Conservation (phyloP, 306 rosid species). For the Sechiopsis laciniata region DNA sequence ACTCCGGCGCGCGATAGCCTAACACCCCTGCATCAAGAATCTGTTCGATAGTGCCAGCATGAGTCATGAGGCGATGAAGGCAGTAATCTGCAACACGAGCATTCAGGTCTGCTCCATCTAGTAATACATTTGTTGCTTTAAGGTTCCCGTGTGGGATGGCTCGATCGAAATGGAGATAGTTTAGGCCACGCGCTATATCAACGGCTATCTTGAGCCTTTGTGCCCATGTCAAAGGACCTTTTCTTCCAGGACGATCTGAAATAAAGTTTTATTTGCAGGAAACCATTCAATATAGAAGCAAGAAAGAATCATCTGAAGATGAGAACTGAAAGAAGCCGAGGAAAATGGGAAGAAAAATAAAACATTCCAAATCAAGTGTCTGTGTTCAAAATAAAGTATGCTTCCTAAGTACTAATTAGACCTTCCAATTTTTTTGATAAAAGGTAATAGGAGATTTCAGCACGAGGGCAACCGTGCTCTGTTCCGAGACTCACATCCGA, state of each 20-base stretch:
- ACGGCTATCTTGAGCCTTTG: slow-evolving; percentile 96
- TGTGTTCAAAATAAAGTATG: neutral
- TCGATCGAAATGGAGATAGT: slow-evolving; percentile 99
- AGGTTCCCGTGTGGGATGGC: slow-evolving; percentile 98
- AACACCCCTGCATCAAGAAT: slow-evolving; percentile 91
- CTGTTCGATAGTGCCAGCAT: slow-evolving; percentile 88
- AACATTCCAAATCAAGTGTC: neutral
- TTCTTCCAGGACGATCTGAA: slow-evolving; percentile 95
- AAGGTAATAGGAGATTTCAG: too few relatives aligned
- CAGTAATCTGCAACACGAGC: slow-evolving; percentile 96
- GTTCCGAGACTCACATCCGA: too few relatives aligned
- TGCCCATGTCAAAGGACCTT: slow-evolving; percentile 72
- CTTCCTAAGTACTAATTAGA: neutral
- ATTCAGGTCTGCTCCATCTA: slow-evolving; percentile 82
- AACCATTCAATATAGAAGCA: slow-evolving; percentile 1
- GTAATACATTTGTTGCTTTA: slow-evolving; percentile 76
- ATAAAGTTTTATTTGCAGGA: neutral
- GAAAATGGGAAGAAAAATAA: too few relatives aligned
- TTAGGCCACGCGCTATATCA: slow-evolving; percentile 96
- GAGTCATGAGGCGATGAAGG: slow-evolving; percentile 98
- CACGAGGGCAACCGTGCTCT: too few relatives aligned
- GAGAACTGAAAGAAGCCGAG: neutral
- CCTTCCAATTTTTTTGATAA: too few relatives aligned
- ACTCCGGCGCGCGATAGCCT: slow-evolving; percentile 92
- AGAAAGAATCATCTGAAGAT: neutral